These are phyloP conservation scores for Alternaria gaisen DNA, from an alignment of 2,329 filamentous ascomycete species.

Conservation along the genomic window DNA sequence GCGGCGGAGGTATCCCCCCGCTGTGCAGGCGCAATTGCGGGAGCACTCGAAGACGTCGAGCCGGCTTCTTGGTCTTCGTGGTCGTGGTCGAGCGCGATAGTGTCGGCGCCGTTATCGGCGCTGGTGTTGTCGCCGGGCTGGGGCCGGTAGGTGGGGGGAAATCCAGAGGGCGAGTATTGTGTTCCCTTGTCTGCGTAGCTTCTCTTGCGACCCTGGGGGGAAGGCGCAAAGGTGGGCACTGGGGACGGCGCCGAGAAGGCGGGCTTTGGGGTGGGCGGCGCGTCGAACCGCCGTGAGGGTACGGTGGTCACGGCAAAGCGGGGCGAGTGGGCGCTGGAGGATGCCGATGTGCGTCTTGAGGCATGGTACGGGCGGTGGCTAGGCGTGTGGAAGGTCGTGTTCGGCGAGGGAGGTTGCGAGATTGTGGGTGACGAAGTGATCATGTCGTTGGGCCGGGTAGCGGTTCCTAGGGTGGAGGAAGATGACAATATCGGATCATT, in stretches of 20 bases:
- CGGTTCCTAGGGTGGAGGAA: constrained; percentile 14
- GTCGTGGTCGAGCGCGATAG: neutral
- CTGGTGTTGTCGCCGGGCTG: constrained; percentile 11
- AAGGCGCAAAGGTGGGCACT: constrained; percentile 30
- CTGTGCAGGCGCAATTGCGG: constrained; percentile 31
- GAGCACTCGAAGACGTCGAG: constrained; percentile 19
- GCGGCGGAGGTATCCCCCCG: constrained; percentile 46
- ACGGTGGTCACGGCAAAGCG: constrained; percentile 45
- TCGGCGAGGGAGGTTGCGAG: constrained; percentile 49
- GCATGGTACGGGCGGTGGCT: constrained; percentile 45
- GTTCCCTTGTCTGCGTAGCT: constrained; percentile 61
- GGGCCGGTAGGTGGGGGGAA: constrained; percentile 54
- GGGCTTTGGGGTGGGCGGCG: constrained; percentile 32
- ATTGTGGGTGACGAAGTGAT: constrained; percentile 50
- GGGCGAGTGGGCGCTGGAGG: constrained; percentile 43
- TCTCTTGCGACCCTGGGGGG: constrained; percentile 41
- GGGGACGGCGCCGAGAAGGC: constrained; percentile 36
- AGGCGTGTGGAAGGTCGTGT: constrained; percentile 46
- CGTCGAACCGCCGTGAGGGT: constrained; percentile 40
- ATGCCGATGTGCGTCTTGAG: constrained; percentile 42
- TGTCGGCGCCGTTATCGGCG: neutral
- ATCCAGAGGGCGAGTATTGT: constrained; percentile 63
- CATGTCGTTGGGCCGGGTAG: constrained; percentile 35
- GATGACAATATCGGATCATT: constrained; percentile 16
- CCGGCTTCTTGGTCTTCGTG: constrained; percentile 11